Evolutionary conservation across 768 basidiomycete species (phyloP), one percentile per base, ranked within the genome.

Genomic region (Asterophora lycoperdoides): DNA sequence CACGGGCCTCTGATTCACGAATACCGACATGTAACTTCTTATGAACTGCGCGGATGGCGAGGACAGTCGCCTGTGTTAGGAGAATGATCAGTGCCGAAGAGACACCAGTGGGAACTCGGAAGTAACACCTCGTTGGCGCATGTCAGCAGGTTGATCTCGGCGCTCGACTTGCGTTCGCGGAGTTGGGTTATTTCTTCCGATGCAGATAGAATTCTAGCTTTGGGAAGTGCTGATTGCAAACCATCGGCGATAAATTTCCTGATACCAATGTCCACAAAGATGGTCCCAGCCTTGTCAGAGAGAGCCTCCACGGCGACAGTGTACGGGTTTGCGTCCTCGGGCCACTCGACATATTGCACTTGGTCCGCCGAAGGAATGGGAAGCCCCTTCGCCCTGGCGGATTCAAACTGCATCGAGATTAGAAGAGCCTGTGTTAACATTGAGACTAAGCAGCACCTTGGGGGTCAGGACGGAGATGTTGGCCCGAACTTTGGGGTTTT

Each of bases 91-190:
- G 18, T 15, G 30, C 7, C 3, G 34, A 45, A 41, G 17, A 35
- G 14, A 28, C 5, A 18, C 8, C 20, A 28, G 18, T 36, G 20
- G 23, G 29, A 37, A 26, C 5, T 14, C 41, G 26, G 11, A 41
- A 54, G n/a, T 11, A 60, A 30, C 35, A 91, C 89, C 76, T 92
- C 86, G 60, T 91, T 92, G 1, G 73, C 88, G 59, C 88, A 93
- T 56, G 74, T 80, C 59, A 95, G 62, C 42, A 93, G 73, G 4
- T 76, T 76, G 10, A 91, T 68, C 59, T 93, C 91, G 39, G 81
- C 71, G 8, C 60, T 54, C 10, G 84, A 88, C 64, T 93, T 93
- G 52, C 84, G 76, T 64, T 93, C 86, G 18, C 89, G 73, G 18
- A 93, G 61, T 34, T 71, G 68, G n/a, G 70, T 74, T 26, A 92